Evolutionary conservation across 257 asterid species (phyloP), one percentile per base, ranked within the genome.

Genomic region (Nicotiana obtusifolia): DNA sequence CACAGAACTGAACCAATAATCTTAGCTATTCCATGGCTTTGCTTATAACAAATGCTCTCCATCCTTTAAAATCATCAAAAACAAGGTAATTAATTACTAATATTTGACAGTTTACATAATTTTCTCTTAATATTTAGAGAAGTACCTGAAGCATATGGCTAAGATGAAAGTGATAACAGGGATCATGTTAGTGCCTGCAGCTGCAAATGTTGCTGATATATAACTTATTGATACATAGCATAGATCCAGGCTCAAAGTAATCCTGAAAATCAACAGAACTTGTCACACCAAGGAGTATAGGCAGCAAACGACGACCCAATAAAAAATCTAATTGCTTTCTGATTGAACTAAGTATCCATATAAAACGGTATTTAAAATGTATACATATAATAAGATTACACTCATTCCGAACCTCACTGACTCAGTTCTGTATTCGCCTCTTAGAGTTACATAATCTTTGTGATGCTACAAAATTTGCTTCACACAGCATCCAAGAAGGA

Each of bases 161-260:
- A 92, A 80, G 80, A 91, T 65, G 44, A 91, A 92, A 30, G 89
- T 92, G 78, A 91, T 53, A 1, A 88, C 83, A 62, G 97, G 97
- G 54, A 86, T 86, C 15, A 87, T 81, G 79, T 89, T 91, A 7
- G 87, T 80, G 30, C 84, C 83, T 82, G 97, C 95, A 4, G 90
- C 84, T 3, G 89, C 92, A 87, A 88, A 87, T 52, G 95, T 92
- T 4, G 97, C 95, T 5, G 97, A 90, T 4, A 85, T 83, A 82
- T 87, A 89, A 9, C 85, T 47, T 62, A 91, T 33, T 33, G 88
- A 93, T 20, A 75, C 82, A 9, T 81, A 87, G 84, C 81, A 87
- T 22, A 91, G 87, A 86, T 91, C 86, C 86, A 91, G 66, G 76
- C 86, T 57, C 84, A 89, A 31, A 4, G 90, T 85, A 62, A 92